Evolutionary conservation across 2,329 filamentous ascomycete genomes (phyloP).

Genomic region (Dothiorella sarmentorum): DNA sequence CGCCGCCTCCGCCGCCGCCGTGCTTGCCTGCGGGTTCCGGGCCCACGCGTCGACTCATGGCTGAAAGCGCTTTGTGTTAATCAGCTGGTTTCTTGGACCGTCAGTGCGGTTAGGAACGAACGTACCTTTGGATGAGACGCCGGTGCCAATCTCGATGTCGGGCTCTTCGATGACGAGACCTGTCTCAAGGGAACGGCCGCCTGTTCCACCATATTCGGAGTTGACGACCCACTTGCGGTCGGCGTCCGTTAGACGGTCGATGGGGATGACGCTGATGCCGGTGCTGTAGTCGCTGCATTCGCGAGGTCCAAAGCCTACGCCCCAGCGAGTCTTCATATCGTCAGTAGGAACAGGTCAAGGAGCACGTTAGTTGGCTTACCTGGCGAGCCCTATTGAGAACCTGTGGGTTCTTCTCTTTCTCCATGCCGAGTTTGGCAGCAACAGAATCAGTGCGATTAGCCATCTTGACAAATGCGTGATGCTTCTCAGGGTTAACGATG

Average conservation of each 20-base stretch:
- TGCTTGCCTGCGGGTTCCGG: conserved; percentile 19
- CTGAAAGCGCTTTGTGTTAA: background rate
- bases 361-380: conserved; percentile 25
- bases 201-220: conserved; percentile 89
- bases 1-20: too few relatives aligned
- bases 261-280: conserved; percentile 89
- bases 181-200: conserved; percentile 72
- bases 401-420: conserved; percentile 68
- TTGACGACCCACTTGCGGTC: conserved; percentile 97
- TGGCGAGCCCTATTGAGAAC: conserved; percentile 60
- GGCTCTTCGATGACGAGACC: conserved; percentile 94
- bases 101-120: conserved; percentile 21
- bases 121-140: conserved; percentile 78
- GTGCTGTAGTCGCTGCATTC: conserved; percentile 96
- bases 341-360: conserved; percentile 1
- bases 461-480: conserved; percentile 99
- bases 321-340: conserved; percentile 78
- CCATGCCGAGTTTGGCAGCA: conserved; percentile 80
- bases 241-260: conserved; percentile 87
- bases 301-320: conserved; percentile 91
- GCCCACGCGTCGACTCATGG: conserved; percentile 17
- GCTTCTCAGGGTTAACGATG: conserved; percentile 97
- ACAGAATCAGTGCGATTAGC: conserved; percentile 82
- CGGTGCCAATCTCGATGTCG: conserved; percentile 96
- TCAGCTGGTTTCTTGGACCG: conserved; percentile 25